Evolutionary conservation across 495 filamentous ascomycete species (phyloP), one percentile per base, ranked within the genome.

Genomic region (Lophiostoma macrostomum): DNA sequence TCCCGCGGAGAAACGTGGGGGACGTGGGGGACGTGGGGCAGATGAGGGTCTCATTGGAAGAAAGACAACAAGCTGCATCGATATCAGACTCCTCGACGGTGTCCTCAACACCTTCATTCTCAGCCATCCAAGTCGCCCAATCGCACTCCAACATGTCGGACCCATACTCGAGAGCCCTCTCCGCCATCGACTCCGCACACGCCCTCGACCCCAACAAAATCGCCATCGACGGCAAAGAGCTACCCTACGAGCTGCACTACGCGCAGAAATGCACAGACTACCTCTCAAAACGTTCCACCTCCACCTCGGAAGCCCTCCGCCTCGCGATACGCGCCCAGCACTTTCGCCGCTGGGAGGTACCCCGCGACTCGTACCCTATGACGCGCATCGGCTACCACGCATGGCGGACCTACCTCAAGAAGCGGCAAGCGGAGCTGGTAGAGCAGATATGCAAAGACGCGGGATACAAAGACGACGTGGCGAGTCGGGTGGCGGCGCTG

Each of bases 301-400:
- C 69, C 28, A 81, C 87, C 14, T 79, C 83, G 3, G 80, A 83
- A 12, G 64, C 75, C 37, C 75, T 93, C 31, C 78, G 77, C 20
- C 74, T 91, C 49, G 88, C 88, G 23, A 81, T 88, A 51, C 83
- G 86, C 50, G 88, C 87, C 18, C 88, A 93, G 69, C 88, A 93
- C 70, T 84, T 91, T 56, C 71, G 78, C 42, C 84, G 88, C 61
- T 93, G 86, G 86, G 85, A 91, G 69, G 76, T 90, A 12, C 85
- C 86, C 0, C 82, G 88, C 20, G 66, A 66, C 50, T 77, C 72
- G 32, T 90, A 88, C 68, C 83, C 87, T 8, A 74, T 76, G 66
- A 87, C 79, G 4, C 81, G 83, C 52, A 50, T 76, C 3, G 88
- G 88, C 13, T 93, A 93, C 58, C 79, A 87, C 46, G 71, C 74